Evolutionary conservation across 352 stramenopile species (phyloP), one percentile per base, ranked within the genome.

Genomic region (Globisporangium orthogonon): DNA sequence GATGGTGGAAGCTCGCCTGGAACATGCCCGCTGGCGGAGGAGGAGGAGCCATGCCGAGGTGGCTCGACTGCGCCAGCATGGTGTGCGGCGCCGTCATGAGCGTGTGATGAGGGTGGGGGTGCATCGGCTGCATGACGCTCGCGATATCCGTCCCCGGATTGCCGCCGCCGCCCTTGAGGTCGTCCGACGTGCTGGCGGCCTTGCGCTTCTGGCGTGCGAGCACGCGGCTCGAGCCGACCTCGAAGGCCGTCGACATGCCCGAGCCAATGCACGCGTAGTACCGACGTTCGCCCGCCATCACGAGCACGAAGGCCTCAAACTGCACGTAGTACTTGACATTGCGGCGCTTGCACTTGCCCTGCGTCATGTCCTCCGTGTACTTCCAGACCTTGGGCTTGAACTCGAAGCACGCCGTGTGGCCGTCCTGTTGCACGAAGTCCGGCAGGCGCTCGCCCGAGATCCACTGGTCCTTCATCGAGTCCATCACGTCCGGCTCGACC

Each of bases 341-440:
- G 62, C 81, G 81, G 45, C 83, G 82, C 62, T 94, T 94, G 73
- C 82, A 92, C 67, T 91, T 91, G 72, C 81, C 84, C 52, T 90
- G 83, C n/a, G 81, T 71, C 84, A 94, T 91, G 57, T 94, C 84
- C 35, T 94, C 84, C 48, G 69, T 87, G 78, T 94, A 94, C 66
- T 94, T 94, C 84, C 84, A 94, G 2, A 94, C 84, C 66, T 94
- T 94, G 23, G 84, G 84, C 70, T 94, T 94, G 69, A 94, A 94
- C 67, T 91, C 82, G 56, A 86, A 94, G 65, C 78, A 87, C 35
- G 84, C 79, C 17, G 85, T 71, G 67, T 89, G 78, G 45, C 56
- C 58, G 23, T 87, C 77, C 54, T 88, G 83, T 61, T 91, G 80
- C 44, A 89, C 78, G 72, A 93, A 93, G 64, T 91, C 76, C n/a